These are phyloP conservation scores for Flaveria bidentis DNA, from an alignment of 129 eudicot species.

Conservation along the genomic window DNA sequence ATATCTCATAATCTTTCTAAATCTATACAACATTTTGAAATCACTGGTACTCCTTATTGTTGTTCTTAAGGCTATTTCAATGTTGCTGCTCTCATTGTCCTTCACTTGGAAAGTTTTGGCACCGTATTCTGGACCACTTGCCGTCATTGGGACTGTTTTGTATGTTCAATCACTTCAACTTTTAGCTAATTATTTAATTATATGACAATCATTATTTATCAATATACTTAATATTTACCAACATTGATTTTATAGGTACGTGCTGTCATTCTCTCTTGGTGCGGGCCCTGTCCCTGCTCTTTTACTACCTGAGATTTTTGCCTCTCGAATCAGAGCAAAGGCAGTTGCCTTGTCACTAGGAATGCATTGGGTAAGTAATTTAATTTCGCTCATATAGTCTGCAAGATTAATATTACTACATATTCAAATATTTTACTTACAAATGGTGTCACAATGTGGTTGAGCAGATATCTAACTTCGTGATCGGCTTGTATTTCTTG, in stretches of 20 bases:
- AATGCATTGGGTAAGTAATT: constrained; percentile 85
- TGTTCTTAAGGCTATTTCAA: constrained; percentile 70
- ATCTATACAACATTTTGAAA: not conserved
- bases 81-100: constrained; percentile 84
- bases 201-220: not conserved
- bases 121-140: constrained; percentile 88
- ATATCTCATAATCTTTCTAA: constrained; percentile 5
- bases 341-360: constrained; percentile 92
- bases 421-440: constrained; percentile 8
- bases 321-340: constrained; percentile 96
- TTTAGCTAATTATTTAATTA: not conserved
- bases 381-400: not conserved
- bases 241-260: constrained; percentile 51
- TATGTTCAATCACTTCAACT: constrained; percentile 37
- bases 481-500: constrained; percentile 91
- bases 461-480: constrained; percentile 82
- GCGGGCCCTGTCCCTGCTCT: constrained; percentile 99
- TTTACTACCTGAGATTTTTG: constrained; percentile 86
- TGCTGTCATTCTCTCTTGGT: constrained; percentile 88
- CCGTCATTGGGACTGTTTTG: constrained; percentile 89
- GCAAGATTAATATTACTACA: not conserved
- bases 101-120: constrained; percentile 82
- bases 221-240: not conserved
- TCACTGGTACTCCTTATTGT: constrained; percentile 2
- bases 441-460: constrained; percentile 15